Percentiles rank a stretch among this genome's conserved stretches.
phyloP scores from a whole-genome alignment of 2,329 filamentous ascomycete genomes.

The Pseudocercospora fijiensis region DNA sequence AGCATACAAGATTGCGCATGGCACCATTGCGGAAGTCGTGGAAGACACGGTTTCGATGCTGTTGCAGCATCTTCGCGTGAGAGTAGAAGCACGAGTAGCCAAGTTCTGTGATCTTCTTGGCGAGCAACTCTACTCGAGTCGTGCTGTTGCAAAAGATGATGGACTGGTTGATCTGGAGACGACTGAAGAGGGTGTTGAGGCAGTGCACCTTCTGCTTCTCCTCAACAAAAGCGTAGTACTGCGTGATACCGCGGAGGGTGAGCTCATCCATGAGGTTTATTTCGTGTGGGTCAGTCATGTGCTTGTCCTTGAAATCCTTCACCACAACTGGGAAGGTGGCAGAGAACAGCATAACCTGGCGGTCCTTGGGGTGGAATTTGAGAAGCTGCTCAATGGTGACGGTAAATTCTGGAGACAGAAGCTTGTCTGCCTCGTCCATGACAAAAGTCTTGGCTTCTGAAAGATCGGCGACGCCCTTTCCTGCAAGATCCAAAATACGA shows the following conservation, averaged over 20 bases:
- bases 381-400: slow-evolving; percentile 95
- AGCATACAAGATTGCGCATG: slow-evolving; percentile 96
- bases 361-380: slow-evolving; percentile 92
- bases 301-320: slow-evolving; percentile 96
- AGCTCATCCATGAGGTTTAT: slow-evolving; percentile 99
- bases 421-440: slow-evolving; percentile 99
- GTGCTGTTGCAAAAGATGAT: slow-evolving; percentile 99
- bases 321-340: slow-evolving; percentile 97
- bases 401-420: slow-evolving; percentile 94
- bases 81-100: slow-evolving; percentile 99
- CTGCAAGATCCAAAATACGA: slow-evolving; percentile 90
- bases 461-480: slow-evolving; percentile 93
- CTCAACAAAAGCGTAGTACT: slow-evolving; percentile 99
- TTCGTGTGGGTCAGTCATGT: slow-evolving; percentile 94
- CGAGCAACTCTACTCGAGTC: slow-evolving; percentile 92
- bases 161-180: slow-evolving; percentile 98
- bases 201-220: slow-evolving; percentile 99
- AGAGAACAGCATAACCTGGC: slow-evolving; percentile 98
- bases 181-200: slow-evolving; percentile 96
- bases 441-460: slow-evolving; percentile 97
- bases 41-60: slow-evolving; percentile 96
- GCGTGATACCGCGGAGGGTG: slow-evolving; percentile 94
- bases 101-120: slow-evolving; percentile 98
- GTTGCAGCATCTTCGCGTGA: slow-evolving; percentile 95
- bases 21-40: slow-evolving; percentile 98